A percentile compares a stretch with the other conserved stretches of the same genome.
Evolutionary conservation across 495 filamentous ascomycete species (phyloP).

Genomic region (Daldinia decipiens): DNA sequence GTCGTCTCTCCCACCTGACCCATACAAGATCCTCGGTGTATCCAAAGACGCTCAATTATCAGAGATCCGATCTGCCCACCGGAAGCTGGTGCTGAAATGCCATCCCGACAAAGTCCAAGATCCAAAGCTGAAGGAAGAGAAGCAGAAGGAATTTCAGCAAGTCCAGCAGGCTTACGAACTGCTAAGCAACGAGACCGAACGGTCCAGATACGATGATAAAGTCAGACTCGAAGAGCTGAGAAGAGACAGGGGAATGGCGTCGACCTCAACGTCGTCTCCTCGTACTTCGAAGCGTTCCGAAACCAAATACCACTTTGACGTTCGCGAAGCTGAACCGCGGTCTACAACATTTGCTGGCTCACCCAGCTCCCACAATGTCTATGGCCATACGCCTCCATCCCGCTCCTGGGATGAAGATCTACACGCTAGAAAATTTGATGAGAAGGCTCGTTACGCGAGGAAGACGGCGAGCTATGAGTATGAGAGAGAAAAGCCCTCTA

Average conservation of each 20-base stretch:
- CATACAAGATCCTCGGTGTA: constrained; percentile 84
- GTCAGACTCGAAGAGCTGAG: constrained; percentile 66
- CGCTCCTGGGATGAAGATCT: constrained; percentile 58
- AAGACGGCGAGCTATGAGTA: constrained; percentile 58
- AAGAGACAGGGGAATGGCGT: constrained; percentile 52
- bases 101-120: constrained; percentile 94
- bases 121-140: constrained; percentile 71
- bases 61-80: constrained; percentile 83
- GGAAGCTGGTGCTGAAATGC: constrained; percentile 91
- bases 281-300: constrained; percentile 51
- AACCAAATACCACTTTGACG: constrained; percentile 45
- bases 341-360: constrained; percentile 41
- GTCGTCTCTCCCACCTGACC: constrained; percentile 77
- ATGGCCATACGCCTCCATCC: constrained; percentile 48
- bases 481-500: constrained; percentile 53
- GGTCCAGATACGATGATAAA: constrained; percentile 80
- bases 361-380: constrained; percentile 43
- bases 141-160: constrained; percentile 87
- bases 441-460: constrained; percentile 48
- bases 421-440: constrained; percentile 47
- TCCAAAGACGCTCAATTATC: constrained; percentile 75
- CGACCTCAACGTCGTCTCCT: constrained; percentile 48
- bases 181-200: constrained; percentile 78
- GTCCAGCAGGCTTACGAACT: constrained; percentile 95
- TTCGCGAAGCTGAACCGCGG: constrained; percentile 45